Evolutionary conservation across 2,329 filamentous ascomycete genomes (phyloP).

Genomic region (Talaromyces amestolkiae): DNA sequence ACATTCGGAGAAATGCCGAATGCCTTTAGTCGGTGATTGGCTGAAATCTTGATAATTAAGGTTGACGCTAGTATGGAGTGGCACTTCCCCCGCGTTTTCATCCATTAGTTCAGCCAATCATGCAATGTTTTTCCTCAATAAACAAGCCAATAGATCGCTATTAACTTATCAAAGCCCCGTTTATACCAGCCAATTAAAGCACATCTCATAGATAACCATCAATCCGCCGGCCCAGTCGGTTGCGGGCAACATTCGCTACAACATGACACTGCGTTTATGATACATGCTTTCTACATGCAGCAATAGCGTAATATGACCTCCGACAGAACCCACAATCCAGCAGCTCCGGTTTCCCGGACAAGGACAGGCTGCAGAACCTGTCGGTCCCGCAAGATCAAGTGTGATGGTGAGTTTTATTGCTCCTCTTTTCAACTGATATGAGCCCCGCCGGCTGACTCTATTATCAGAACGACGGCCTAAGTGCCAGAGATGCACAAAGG

Average conservation of each 20-base stretch:
- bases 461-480: conserved; percentile 21
- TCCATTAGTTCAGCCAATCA: neutral
- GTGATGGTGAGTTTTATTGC: conserved; percentile 23
- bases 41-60: neutral
- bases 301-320: neutral
- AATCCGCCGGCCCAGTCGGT: neutral
- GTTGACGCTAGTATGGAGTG: neutral
- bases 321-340: neutral
- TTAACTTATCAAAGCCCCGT: neutral
- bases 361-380: conserved; percentile 27
- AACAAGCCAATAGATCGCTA: neutral
- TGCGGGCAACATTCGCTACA: neutral
- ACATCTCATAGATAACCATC: neutral
- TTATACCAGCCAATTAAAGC: neutral
- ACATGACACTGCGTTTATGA: neutral
- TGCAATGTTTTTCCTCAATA: rapidly evolving
- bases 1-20: neutral
- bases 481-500: conserved; percentile 24
- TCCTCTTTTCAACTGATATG: neutral
- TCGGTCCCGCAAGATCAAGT: conserved; percentile 25
- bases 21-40: neutral
- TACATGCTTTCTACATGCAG: neutral
- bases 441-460: neutral
- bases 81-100: neutral
- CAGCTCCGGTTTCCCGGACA: conserved; percentile 21